phyloP scores from a whole-genome alignment of 331 rosid species.

The Prunus yedoensis region DNA sequence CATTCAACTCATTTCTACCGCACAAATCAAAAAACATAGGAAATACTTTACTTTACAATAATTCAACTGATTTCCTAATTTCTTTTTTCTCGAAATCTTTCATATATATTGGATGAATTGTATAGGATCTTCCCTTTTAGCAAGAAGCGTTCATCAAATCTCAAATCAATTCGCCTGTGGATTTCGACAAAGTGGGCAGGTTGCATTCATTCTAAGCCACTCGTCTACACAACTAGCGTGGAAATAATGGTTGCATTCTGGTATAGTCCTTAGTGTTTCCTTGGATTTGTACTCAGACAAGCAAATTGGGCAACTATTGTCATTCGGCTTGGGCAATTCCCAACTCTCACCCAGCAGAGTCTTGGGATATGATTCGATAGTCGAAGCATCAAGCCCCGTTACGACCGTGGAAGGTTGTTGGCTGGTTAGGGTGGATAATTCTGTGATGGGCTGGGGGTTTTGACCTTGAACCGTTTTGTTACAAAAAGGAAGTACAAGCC shows the following conservation, averaged over 20 bases:
- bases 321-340: slow-evolving; percentile 35
- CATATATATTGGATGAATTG: no score
- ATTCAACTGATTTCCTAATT: no score
- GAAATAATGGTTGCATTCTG: slow-evolving; percentile 34
- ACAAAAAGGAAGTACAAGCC: slow-evolving; percentile 17
- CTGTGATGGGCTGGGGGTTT: background rate
- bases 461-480: background rate
- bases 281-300: slow-evolving; percentile 16
- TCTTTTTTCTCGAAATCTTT: no score
- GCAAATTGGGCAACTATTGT: slow-evolving; percentile 30
- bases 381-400: slow-evolving; percentile 43
- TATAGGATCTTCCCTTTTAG: no score
- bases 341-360: slow-evolving; percentile 38
- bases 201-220: slow-evolving; percentile 35
- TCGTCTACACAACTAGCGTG: slow-evolving; percentile 27
- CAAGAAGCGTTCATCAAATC: no score
- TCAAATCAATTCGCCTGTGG: background rate
- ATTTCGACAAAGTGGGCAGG: slow-evolving; percentile 35
- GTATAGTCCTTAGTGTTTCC: slow-evolving; percentile 23
- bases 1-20: no score
- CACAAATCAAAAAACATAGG: no score
- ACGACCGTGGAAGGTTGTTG: background rate
- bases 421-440: slow-evolving; percentile 3
- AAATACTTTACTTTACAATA: no score
- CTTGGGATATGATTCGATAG: slow-evolving; percentile 48